A percentile compares a stretch with the other conserved stretches of the same genome.
Conservation (phyloP, 2,329 filamentous ascomycete species). For the Aureobasidium sp. region DNA sequence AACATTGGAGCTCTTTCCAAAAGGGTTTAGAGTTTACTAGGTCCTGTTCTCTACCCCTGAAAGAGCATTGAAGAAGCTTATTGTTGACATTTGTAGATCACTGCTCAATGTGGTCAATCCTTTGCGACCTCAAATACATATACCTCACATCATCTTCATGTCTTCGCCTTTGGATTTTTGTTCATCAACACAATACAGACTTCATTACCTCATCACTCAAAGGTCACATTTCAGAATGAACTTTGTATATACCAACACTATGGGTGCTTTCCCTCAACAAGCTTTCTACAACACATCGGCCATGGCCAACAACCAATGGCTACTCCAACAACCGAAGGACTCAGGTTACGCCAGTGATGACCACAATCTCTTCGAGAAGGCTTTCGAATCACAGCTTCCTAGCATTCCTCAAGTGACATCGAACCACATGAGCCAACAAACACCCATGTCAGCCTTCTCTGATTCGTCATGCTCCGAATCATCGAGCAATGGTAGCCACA, state of each 20-base stretch:
- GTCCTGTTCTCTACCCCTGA: not conserved
- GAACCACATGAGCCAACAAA: constrained; percentile 3
- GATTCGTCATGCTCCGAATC: constrained; percentile 7
- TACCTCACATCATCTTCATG: constrained; percentile 1
- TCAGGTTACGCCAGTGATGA: constrained; percentile 12
- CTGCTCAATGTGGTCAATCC: not conserved
- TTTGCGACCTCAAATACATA: not conserved
- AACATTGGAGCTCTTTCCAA: constrained; percentile 6
- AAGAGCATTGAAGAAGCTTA: not conserved
- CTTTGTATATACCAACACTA: not conserved
- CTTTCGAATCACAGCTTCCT: constrained; percentile 1
- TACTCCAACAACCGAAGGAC: constrained; percentile 15
- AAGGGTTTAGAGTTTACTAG: constrained; percentile 9
- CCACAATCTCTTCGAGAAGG: constrained; percentile 11
- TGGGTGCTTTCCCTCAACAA: constrained; percentile 3
- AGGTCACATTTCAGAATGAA: not conserved
- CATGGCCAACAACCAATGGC: constrained; percentile 8
- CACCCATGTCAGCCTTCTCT: constrained; percentile 8
- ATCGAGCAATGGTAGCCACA: not conserved
- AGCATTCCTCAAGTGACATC: not conserved
- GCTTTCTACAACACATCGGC: constrained; percentile 2
- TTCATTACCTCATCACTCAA: not conserved
- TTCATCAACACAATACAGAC: not conserved
- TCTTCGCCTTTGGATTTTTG: not conserved
- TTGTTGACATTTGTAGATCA: constrained; percentile 5